Percentiles rank a stretch among this genome's conserved stretches.
Conservation (phyloP, 208 protist species). For the Spongospora subterranea region DNA sequence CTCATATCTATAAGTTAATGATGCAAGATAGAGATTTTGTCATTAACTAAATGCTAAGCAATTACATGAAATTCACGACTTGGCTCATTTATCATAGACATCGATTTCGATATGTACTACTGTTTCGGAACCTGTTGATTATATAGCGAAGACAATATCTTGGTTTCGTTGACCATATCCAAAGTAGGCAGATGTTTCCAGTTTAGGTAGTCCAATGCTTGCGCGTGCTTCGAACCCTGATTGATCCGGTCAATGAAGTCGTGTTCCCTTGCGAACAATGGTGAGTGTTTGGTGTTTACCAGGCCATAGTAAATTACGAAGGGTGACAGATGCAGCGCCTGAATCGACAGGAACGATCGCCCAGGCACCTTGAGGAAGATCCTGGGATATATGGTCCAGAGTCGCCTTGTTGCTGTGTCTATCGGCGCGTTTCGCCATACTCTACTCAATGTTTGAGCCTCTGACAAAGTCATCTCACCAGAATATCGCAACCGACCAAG, state of each 20-base stretch:
- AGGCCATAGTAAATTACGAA: slow-evolving; percentile 32
- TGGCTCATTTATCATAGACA: too few relatives aligned
- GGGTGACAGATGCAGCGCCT: neutral
- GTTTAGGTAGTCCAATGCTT: neutral
- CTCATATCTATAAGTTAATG: too few relatives aligned
- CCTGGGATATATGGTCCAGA: neutral
- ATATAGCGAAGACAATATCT: slow-evolving; percentile 28
- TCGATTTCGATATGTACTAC: too few relatives aligned
- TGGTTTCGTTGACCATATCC: slow-evolving; percentile 48
- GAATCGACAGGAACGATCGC: neutral
- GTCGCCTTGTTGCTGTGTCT: neutral
- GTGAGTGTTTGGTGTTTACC: slow-evolving; percentile 3
- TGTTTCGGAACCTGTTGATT: neutral
- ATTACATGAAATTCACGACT: too few relatives aligned
- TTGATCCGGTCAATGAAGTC: neutral
- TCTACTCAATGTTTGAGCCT: neutral
- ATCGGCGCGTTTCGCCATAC: neutral
- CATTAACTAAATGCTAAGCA: too few relatives aligned
- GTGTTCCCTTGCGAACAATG: neutral
- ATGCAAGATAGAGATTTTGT: too few relatives aligned
- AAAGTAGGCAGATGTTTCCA: slow-evolving; percentile 7
- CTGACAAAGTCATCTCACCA: too few relatives aligned
- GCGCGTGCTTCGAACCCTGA: slow-evolving; percentile 3
- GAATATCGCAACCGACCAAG: neutral
- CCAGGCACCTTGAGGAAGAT: slow-evolving; percentile 30